Evolutionary conservation across 768 basidiomycete genomes (phyloP).

Genomic region (Pleurotus djamor): DNA sequence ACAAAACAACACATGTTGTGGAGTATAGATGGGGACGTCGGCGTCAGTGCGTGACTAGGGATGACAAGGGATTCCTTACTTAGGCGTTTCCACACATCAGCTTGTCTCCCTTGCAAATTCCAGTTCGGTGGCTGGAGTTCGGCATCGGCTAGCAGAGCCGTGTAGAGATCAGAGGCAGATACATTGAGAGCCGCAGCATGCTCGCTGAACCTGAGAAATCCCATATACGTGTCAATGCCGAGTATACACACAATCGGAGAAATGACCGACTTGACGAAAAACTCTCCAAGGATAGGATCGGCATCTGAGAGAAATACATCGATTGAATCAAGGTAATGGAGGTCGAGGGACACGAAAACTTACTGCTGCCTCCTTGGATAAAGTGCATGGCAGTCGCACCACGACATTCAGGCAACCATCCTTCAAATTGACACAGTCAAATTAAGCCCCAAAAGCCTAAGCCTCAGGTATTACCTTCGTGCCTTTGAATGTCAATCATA

Average conservation of each 20-base stretch:
- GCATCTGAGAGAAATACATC: slow-evolving; percentile 35
- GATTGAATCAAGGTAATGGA: not conserved
- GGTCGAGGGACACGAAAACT: slow-evolving; percentile 15
- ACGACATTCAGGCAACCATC: slow-evolving; percentile 68
- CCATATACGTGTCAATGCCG: not conserved
- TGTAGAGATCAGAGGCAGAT: slow-evolving; percentile 47
- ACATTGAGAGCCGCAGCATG: slow-evolving; percentile 47
- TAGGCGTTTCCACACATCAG: slow-evolving; percentile 51
- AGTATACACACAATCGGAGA: not conserved
- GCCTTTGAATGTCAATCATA: slow-evolving; percentile 65
- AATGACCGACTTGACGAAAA: slow-evolving; percentile 54
- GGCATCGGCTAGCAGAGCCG: slow-evolving; percentile 56
- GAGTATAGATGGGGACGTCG: not conserved
- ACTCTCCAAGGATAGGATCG: slow-evolving; percentile 63
- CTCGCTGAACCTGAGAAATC: slow-evolving; percentile 40
- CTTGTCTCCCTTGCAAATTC: slow-evolving; percentile 63
- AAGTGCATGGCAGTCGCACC: slow-evolving; percentile 50
- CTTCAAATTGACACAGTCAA: slow-evolving; percentile 21
- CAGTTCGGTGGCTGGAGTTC: slow-evolving; percentile 57
- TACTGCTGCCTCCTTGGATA: slow-evolving; percentile 63
- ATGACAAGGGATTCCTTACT: slow-evolving; percentile 25
- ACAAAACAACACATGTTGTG: not conserved
- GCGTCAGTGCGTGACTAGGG: not conserved
- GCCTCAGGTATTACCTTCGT: slow-evolving; percentile 43
- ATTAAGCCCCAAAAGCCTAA: not conserved